Base-by-base conservation (phyloP, 371 early-diverging fungal species). In the Mortierella sp. region DNA sequence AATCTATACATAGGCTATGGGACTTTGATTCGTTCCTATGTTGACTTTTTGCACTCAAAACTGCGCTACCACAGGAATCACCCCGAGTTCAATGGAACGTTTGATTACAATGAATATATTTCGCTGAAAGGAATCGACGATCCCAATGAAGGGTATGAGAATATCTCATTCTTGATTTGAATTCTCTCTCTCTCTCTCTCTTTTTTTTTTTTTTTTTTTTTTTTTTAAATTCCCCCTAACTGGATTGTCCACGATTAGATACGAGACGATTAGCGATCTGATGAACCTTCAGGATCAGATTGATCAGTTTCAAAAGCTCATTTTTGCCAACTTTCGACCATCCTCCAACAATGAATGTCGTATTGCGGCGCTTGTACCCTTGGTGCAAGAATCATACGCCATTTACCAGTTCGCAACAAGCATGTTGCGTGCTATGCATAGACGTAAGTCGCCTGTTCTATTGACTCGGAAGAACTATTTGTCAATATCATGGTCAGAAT, bases 41-140 rank as follows among this genome's bases (percentile, higher is more conserved):
- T 96, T 63, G 92, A 95, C 72, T 96, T 96, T 75, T 83, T 99
- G 48, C 85, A 92, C 68, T 90, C 92, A 45, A 99, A 99, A 84
- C 92, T 99, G 68, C 92, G 96, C 66, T 98, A 93, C 84, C 99
- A 99, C 77, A 86, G 91, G 28, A 84, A 91, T n/a, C 97, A 98
- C 82, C 96, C 97, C 6, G 97, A 97, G 68, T 99, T 98, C 81
- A 95, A 92, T 67, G 98, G 96, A 40, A 92, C 89, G 63, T 98
- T 99, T 86, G 97, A 97, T 78, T 99, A 98, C 84, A 95, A 98
- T 70, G 99, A 99, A 76, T 99, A 97, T 67, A 91, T 96, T 38
- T 93, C 95, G 41, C 86, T 98, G 66, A 94, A 94, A 81, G 95
- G 96, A 53, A 94, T 96, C 63, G 95, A 97, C 75, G 97, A 98